Conservation (phyloP, 1,139 yeast species). For the Yamadazyma triangularis region DNA sequence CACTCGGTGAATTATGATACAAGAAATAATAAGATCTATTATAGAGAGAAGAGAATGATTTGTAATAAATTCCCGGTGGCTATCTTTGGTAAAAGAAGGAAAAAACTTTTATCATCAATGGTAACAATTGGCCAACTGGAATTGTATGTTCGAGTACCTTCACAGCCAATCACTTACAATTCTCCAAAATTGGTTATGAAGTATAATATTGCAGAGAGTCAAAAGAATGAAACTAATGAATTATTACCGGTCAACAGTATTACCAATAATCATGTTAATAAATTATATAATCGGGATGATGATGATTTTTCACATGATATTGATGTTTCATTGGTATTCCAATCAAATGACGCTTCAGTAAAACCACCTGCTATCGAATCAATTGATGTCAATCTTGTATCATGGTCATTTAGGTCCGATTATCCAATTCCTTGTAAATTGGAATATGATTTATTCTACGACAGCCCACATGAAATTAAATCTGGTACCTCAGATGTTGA, state of each 20-base stretch:
- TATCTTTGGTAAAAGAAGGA: conserved; percentile 37
- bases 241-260: conserved; percentile 17
- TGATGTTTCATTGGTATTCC: conserved; percentile 24
- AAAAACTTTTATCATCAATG: conserved; percentile 30
- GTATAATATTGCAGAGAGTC: conserved; percentile 21
- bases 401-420: conserved; percentile 42
- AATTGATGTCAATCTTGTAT: conserved; percentile 34
- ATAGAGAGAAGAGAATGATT: conserved; percentile 24
- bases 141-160: conserved; percentile 31
- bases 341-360: conserved; percentile 15
- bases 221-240: conserved; percentile 8
- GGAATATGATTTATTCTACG: conserved; percentile 41
- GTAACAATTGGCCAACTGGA: conserved; percentile 34
- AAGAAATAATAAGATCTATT: conserved; percentile 12
- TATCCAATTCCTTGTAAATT: conserved; percentile 39
- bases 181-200: conserved; percentile 37
- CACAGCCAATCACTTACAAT: conserved; percentile 31
- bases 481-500: conserved; percentile 19
- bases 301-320: conserved; percentile 20
- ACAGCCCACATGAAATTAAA: conserved; percentile 17
- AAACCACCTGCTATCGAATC: conserved; percentile 29
- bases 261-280: conserved; percentile 22
- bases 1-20: conserved; percentile 1
- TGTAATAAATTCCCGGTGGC: conserved; percentile 18
- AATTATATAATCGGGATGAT: conserved; percentile 27